A percentile compares a stretch with the other conserved stretches of the same genome.
Evolutionary conservation across 305 asterid genomes (phyloP).

Genomic region (Euphrasia arctica): DNA sequence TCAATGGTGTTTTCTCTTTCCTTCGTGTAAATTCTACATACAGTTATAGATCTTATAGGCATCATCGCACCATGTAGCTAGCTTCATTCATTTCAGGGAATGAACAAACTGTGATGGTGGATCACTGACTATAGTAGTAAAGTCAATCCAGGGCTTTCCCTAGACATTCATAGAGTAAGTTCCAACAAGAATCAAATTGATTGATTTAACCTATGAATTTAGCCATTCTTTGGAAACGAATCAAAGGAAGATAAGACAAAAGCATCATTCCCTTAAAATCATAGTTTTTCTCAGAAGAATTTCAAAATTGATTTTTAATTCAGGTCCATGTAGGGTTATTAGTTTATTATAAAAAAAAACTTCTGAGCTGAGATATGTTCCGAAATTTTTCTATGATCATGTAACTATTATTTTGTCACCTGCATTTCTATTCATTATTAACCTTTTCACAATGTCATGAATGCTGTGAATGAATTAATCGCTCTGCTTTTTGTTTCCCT

Average conservation of each 20-base stretch:
- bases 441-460: no score
- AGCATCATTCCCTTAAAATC: not conserved
- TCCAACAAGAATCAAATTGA: not conserved
- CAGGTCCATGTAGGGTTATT: not conserved
- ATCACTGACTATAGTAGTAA: not conserved
- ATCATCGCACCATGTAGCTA: not conserved
- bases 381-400: not conserved
- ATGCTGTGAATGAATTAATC: no score
- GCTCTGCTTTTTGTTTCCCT: not conserved
- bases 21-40: no score
- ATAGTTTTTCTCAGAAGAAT: not conserved
- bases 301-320: not conserved
- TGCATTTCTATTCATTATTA: not conserved
- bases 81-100: not conserved
- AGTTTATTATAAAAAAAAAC: not conserved
- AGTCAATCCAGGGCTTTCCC: not conserved
- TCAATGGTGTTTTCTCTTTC: no score
- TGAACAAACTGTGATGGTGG: no score
- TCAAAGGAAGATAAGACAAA: not conserved
- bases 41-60: not conserved
- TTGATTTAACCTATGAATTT: not conserved
- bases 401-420: not conserved
- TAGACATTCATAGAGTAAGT: not conserved
- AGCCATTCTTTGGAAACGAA: not conserved
- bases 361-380: not conserved